Conservation (phyloP, 164 flowering plant species). For the Vitis rupestris region DNA sequence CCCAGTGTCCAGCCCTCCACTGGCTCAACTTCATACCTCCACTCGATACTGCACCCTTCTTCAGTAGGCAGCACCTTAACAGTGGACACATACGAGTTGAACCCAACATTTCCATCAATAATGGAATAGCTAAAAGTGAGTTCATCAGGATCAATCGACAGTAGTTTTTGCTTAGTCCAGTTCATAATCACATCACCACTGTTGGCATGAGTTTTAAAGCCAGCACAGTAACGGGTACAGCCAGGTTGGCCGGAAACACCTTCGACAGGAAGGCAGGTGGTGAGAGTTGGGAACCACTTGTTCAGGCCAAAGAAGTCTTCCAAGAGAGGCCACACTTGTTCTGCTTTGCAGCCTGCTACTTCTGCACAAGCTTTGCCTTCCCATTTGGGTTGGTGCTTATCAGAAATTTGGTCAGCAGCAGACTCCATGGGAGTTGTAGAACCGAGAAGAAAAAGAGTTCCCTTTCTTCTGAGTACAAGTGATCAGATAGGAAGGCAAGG, state of each 20-base stretch:
- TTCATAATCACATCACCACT: conserved; percentile 8
- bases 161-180: conserved; percentile 38
- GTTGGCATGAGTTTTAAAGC: conserved; percentile 18
- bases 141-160: conserved; percentile 22
- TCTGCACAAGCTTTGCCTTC: conserved; percentile 32
- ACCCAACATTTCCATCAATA: conserved; percentile 31
- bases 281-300: conserved; percentile 44
- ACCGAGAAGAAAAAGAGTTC: background rate
- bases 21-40: conserved; percentile 45
- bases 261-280: conserved; percentile 24
- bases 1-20: conserved; percentile 36
- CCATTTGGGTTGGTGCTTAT: conserved; percentile 29
- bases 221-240: conserved; percentile 26
- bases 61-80: conserved; percentile 20
- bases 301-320: conserved; percentile 40
- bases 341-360: conserved; percentile 20
- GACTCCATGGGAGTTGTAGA: background rate
- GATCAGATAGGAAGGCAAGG: no score
- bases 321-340: conserved; percentile 43
- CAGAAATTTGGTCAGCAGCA: background rate
- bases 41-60: conserved; percentile 35
- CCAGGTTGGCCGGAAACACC: conserved; percentile 41
- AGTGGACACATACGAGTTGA: conserved; percentile 30
- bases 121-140: conserved; percentile 26
- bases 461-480: no score